These are phyloP conservation scores for Globisporangium uncinulatum DNA, from an alignment of 352 stramenopile genomes.

Conservation along the genomic window DNA sequence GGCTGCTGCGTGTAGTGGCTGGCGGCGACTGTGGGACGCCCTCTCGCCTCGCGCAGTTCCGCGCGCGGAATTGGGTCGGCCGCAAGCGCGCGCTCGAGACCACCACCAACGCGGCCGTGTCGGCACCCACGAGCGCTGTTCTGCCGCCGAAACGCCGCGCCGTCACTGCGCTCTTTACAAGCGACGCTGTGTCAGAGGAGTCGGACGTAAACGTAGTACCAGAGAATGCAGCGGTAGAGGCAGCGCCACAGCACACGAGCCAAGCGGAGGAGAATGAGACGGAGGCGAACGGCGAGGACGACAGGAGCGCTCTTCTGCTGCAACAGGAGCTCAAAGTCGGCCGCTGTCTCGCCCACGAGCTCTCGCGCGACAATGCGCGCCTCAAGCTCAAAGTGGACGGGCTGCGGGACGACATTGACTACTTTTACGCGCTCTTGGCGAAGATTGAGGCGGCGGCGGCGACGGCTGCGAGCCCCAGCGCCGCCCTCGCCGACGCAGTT, in stretches of 20 bases:
- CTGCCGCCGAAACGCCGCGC: constrained; percentile 9
- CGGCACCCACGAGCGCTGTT: background rate
- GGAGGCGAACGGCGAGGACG: constrained; percentile 4
- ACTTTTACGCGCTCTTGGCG: constrained; percentile 39
- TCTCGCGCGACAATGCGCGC: constrained; percentile 37
- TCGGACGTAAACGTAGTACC: background rate
- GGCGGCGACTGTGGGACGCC: constrained; percentile 8
- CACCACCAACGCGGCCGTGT: background rate
- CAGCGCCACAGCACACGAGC: background rate
- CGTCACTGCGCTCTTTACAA: constrained; percentile 10
- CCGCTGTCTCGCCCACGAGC: constrained; percentile 27
- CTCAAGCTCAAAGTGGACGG: constrained; percentile 38
- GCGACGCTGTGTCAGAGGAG: no score
- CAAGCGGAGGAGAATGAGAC: background rate
- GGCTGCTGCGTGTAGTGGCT: background rate
- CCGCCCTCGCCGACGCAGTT: constrained; percentile 17
- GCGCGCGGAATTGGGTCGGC: constrained; percentile 15
- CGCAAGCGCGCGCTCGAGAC: constrained; percentile 12
- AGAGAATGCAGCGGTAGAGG: background rate
- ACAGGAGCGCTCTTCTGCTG: constrained; percentile 11
- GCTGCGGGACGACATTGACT: constrained; percentile 45
- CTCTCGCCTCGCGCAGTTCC: constrained; percentile 14
- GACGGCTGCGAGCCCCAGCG: background rate
- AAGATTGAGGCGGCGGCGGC: constrained; percentile 21
- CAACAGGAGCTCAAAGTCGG: constrained; percentile 29